phyloP scores from a whole-genome alignment of 805 yeast species.

The Myxozyma neotropica region DNA sequence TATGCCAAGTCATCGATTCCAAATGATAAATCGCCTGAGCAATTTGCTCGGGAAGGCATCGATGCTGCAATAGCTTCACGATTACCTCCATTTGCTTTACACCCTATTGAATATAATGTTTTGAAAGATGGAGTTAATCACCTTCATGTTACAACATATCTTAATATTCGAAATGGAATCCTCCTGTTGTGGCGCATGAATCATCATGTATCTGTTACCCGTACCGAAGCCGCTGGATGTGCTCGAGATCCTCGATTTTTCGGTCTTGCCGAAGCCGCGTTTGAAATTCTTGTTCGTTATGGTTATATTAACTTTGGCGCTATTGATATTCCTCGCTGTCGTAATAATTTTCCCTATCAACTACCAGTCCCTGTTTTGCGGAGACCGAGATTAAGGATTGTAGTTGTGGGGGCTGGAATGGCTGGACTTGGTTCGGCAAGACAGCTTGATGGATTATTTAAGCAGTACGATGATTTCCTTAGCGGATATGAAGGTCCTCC shows the following conservation, averaged over 20 bases:
- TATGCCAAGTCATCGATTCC: conserved; percentile 47
- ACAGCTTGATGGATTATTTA: conserved; percentile 73
- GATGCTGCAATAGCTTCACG: conserved; percentile 48
- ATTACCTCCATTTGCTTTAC: conserved; percentile 45
- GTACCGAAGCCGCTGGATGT: conserved; percentile 50
- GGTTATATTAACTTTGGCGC: conserved; percentile 51
- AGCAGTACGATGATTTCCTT: conserved; percentile 42
- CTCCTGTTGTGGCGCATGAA: conserved; percentile 48
- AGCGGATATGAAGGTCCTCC: conserved; percentile 47
- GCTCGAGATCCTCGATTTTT: conserved; percentile 45
- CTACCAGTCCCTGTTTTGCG: conserved; percentile 35
- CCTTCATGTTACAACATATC: conserved; percentile 47
- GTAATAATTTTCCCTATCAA: conserved; percentile 29
- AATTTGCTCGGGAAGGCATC: conserved; percentile 27
- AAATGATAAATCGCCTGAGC: conserved; percentile 40
- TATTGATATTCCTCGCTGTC: conserved; percentile 38
- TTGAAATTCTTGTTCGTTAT: conserved; percentile 47
- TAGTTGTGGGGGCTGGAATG: conserved; percentile 93
- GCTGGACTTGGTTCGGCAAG: conserved; percentile 97
- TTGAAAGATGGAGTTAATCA: conserved; percentile 42
- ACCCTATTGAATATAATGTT: conserved; percentile 44
- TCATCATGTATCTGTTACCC: conserved; percentile 47
- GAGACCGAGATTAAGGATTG: conserved; percentile 50
- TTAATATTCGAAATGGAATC: conserved; percentile 49
- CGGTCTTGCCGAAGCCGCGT: conserved; percentile 49